A percentile compares a stretch with the other conserved stretches of the same genome.
These are phyloP conservation scores for Peronospora tabacina DNA, from an alignment of 352 stramenopile species.

Conservation along the genomic window DNA sequence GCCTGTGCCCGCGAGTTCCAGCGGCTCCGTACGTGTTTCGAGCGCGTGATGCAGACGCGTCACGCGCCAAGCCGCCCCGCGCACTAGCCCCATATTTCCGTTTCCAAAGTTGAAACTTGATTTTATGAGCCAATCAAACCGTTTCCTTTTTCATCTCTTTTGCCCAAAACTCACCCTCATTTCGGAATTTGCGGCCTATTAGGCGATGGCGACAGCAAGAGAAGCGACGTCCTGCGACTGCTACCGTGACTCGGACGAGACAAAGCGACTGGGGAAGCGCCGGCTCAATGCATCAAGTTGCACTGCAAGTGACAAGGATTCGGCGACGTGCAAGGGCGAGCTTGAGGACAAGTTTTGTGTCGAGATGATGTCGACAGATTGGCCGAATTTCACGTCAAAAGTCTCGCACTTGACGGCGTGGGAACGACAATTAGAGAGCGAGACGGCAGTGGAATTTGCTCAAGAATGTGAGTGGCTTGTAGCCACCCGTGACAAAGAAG, in stretches of 20 bases:
- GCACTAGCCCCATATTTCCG: not conserved
- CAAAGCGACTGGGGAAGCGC: not conserved
- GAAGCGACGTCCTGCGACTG: conserved; percentile 3
- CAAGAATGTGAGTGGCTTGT: conserved; percentile 29
- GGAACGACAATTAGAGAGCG: conserved; percentile 25
- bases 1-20: conserved; percentile 67
- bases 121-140: conserved; percentile 11
- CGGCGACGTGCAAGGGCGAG: conserved; percentile 8
- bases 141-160: not conserved
- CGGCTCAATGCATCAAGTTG: conserved; percentile 7
- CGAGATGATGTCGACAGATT: conserved; percentile 19
- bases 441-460: conserved; percentile 32
- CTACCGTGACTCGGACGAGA: conserved; percentile 2
- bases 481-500: conserved; percentile 12
- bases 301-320: conserved; percentile 10
- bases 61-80: no score
- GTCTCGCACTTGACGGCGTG: conserved; percentile 19
- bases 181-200: conserved; percentile 19
- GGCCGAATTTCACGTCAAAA: conserved; percentile 27
- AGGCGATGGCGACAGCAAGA: conserved; percentile 18
- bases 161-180: conserved; percentile 8
- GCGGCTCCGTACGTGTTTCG: conserved; percentile 63
- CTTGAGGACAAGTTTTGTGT: conserved; percentile 19
- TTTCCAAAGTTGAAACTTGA: conserved; percentile 7
- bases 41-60: conserved; percentile 37